Evolutionary conservation across 1,284 basidiomycete species (phyloP).

Genomic region (Gymnopus androsaceus): DNA sequence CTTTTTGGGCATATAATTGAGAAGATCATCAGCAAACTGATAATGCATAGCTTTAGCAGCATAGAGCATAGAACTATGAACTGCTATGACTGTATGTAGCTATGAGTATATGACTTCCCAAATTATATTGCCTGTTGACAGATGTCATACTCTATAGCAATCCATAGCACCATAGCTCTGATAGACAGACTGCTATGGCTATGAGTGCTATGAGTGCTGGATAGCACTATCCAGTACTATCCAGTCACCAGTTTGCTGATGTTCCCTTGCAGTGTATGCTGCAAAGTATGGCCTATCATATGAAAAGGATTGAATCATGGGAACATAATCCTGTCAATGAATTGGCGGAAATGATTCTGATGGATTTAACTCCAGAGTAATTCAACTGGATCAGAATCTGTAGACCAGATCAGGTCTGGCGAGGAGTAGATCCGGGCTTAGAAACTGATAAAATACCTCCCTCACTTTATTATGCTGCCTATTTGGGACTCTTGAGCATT

Average conservation of each 20-base stretch:
- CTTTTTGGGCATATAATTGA: too few relatives aligned
- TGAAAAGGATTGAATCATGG: background rate
- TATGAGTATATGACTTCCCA: background rate
- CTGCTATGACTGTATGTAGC: background rate
- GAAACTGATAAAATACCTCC: background rate
- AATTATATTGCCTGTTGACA: too few relatives aligned
- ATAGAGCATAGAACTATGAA: too few relatives aligned
- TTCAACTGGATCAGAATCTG: background rate
- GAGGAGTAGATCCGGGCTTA: background rate
- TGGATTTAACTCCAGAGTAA: too few relatives aligned
- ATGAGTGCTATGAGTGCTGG: too few relatives aligned
- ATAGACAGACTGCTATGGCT: too few relatives aligned
- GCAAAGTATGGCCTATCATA: background rate
- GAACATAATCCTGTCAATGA: background rate
- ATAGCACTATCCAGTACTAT: too few relatives aligned
- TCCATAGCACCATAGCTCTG: too few relatives aligned
- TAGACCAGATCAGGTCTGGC: background rate
- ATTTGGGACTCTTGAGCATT: background rate
- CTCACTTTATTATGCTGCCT: background rate
- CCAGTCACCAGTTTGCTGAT: too few relatives aligned
- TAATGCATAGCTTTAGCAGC: too few relatives aligned
- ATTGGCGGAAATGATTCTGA: background rate
- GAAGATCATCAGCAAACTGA: too few relatives aligned
- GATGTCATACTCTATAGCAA: too few relatives aligned
- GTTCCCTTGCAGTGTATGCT: background rate